Conservation (phyloP, 805 yeast genomes). For the Nadsonia fulvescens region DNA sequence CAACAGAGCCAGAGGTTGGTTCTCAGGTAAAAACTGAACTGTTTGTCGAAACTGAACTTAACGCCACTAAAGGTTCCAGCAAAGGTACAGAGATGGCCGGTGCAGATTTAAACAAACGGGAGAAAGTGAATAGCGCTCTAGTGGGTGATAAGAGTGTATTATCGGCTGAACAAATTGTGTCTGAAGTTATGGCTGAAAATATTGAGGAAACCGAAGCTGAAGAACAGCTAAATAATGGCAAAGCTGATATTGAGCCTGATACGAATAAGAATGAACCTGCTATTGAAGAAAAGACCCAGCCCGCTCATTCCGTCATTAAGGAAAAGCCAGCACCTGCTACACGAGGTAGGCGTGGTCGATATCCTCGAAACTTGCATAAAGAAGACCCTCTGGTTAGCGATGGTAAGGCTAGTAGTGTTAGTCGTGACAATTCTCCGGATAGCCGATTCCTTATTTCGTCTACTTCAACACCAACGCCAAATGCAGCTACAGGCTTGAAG, state of each 20-base stretch:
- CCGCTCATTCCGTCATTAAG: constrained; percentile 2
- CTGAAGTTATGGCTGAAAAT: background rate
- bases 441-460: too few relatives aligned
- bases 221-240: background rate
- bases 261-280: constrained; percentile 1
- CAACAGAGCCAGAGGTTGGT: too few relatives aligned
- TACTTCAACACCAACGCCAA: constrained; percentile 2
- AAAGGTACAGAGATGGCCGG: background rate
- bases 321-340: constrained; percentile 2
- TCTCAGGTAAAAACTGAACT: background rate
- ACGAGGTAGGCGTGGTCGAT: constrained; percentile 3
- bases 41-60: background rate
- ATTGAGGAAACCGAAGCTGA: background rate
- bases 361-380: constrained; percentile 1
- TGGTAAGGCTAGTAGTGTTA: too few relatives aligned
- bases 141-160: background rate
- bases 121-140: background rate
- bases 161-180: background rate
- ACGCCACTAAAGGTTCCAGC: background rate
- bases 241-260: constrained; percentile 3
- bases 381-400: too few relatives aligned
- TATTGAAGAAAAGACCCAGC: constrained; percentile 1
- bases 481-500: constrained; percentile 6
- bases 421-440: too few relatives aligned
- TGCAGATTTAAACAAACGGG: background rate